These are phyloP conservation scores for Linnemannia elongata DNA, from an alignment of 192 early-diverging fungal genomes.

Conservation along the genomic window DNA sequence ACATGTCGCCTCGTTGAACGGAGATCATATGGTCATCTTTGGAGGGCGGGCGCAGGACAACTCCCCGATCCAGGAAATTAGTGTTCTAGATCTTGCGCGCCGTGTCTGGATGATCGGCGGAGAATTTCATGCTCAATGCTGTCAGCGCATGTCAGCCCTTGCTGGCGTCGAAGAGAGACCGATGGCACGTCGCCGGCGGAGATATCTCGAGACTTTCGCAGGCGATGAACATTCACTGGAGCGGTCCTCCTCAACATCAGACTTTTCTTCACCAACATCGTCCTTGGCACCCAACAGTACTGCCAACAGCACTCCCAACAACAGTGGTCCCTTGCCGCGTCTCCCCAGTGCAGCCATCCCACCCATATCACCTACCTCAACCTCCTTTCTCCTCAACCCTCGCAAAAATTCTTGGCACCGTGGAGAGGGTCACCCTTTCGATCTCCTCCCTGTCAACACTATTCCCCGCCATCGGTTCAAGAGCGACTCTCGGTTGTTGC, in stretches of 20 bases:
- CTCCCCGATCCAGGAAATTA: conserved; percentile 73
- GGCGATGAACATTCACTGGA: not conserved
- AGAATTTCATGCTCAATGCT: conserved; percentile 9
- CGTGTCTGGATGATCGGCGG: conserved; percentile 67
- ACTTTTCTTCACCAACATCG: not conserved
- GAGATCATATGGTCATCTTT: conserved; percentile 69
- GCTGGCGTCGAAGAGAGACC: conserved; percentile 34
- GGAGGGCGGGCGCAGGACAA: conserved; percentile 76
- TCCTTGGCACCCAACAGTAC: not conserved
- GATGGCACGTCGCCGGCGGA: conserved; percentile 36
- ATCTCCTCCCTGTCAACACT: not conserved
- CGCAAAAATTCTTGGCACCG: conserved; percentile 55
- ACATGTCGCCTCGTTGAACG: conserved; percentile 71
- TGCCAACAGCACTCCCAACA: not conserved
- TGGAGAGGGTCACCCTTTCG: conserved; percentile 50
- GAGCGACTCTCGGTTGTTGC: conserved; percentile 19
- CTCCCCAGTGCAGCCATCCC: conserved; percentile 17
- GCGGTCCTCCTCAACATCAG: not conserved
- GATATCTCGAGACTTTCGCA: conserved; percentile 40
- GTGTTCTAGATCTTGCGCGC: conserved; percentile 71
- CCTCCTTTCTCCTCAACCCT: conserved; percentile 29
- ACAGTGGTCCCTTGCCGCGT: not conserved
- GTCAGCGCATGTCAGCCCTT: conserved; percentile 9
- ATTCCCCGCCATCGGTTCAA: conserved; percentile 26
- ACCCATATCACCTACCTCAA: not conserved